These are phyloP conservation scores for Calonectria pauciramosa DNA, from an alignment of 2,329 filamentous ascomycete species.

Conservation along the genomic window DNA sequence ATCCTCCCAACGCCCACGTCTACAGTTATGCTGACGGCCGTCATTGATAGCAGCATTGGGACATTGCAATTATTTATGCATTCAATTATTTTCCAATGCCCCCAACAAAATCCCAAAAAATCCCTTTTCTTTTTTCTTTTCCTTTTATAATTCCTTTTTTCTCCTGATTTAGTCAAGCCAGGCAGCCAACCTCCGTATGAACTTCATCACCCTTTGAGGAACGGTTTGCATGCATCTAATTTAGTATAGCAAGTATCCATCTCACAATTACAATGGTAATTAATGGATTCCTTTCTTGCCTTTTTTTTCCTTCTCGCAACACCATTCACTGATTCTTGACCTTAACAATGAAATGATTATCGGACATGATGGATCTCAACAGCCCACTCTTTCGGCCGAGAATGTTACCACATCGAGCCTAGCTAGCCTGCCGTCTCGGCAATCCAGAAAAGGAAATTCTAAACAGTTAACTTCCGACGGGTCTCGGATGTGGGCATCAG, in stretches of 20 bases:
- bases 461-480: background rate
- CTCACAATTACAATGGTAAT: background rate
- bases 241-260: background rate
- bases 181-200: background rate
- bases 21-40: background rate
- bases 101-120: background rate
- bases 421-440: constrained; percentile 12
- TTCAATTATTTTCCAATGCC: background rate
- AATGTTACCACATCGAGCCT: constrained; percentile 13
- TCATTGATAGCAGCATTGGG: background rate
- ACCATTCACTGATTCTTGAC: background rate
- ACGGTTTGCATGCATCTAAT: background rate
- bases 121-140: background rate
- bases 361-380: background rate
- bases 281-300: background rate
- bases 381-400: constrained; percentile 10
- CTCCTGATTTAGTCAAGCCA: background rate
- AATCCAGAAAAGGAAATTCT: constrained; percentile 20
- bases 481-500: background rate
- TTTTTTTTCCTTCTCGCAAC: background rate
- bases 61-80: background rate
- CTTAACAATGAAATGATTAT: no score
- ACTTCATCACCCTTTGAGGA: background rate
- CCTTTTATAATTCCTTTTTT: background rate
- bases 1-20: background rate